phyloP scores from a whole-genome alignment of 192 early-diverging fungal species.

The Ambispora gerdemannii region DNA sequence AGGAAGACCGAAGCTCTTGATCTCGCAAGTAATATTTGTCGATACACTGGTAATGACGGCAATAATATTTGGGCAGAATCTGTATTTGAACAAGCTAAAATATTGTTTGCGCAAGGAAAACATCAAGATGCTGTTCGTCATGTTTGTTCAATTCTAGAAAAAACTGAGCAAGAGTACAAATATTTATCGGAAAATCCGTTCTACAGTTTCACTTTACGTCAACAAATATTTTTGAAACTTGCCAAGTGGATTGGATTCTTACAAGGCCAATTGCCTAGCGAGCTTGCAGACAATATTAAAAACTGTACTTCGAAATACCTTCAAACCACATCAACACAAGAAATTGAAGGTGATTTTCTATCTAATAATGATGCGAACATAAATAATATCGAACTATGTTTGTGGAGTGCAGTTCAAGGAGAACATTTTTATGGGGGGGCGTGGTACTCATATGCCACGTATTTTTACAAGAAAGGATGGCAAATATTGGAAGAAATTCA shows the following conservation, averaged over 20 bases:
- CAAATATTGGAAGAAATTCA: constrained; percentile 52
- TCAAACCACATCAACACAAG: constrained; percentile 28
- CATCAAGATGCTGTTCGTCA: constrained; percentile 18
- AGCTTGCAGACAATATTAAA: too few species aligned
- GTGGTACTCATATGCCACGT: constrained; percentile 61
- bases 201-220: constrained; percentile 16
- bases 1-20: constrained; percentile 21
- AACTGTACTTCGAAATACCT: constrained; percentile 29
- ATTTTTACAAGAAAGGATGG: constrained; percentile 56
- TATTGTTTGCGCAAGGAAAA: not conserved
- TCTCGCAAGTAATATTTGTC: not conserved
- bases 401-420: constrained; percentile 41
- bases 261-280: too few species aligned
- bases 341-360: constrained; percentile 13
- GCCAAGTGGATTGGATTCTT: constrained; percentile 42
- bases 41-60: not conserved
- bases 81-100: constrained; percentile 25
- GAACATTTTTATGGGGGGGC: constrained; percentile 45
- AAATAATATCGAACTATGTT: constrained; percentile 33
- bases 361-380: not conserved
- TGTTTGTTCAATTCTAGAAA: constrained; percentile 10
- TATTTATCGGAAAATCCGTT: constrained; percentile 27
- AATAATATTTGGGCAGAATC: not conserved
- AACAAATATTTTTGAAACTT: constrained; percentile 41
- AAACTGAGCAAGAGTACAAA: constrained; percentile 32